Base-by-base conservation (phyloP, 2,329 filamentous ascomycete genomes). In the Pseudogymnoascus sp. region DNA sequence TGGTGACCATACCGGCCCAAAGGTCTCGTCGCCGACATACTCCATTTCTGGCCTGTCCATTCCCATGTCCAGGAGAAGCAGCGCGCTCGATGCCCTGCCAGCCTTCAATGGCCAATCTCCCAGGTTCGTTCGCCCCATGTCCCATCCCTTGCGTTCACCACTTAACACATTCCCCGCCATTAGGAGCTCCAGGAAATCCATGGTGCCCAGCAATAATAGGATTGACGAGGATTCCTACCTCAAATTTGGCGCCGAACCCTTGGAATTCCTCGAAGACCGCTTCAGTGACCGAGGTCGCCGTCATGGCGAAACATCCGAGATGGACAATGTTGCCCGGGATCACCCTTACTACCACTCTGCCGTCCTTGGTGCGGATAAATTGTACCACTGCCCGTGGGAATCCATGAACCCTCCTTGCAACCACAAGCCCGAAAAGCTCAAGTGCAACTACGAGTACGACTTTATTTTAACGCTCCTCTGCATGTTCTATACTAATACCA, bases 371-470 rank as follows among this genome's bases (percentile, higher is more conserved):
- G 74, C 80, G 35, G 90, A 96, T 75, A 92, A 91, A 72, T 84
- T 95, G 63, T 97, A 94, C 78, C 91, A 96, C 78, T 97, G 93
- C 81, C 93, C 93, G 5, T 94, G 88, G 81, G 86, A 89, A 75
- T 86, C 88, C 74, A 87, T 85, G 68, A 81, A 86, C 64, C 63
- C 77, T 33, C 79, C 74, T 71, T 97, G 93, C 83, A 89, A 84
- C 75, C 93, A 97, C 85, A 89, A 90, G 78, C 86, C 92, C 40
- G 94, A 95, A 72, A 94, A 95, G 79, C 89, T 97, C 69, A 97
- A 97, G 84, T 97, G 93, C 86, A 96, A 96, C 78, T 97, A 97
- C 74, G 92, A 97, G 92, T 96, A 87, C 84, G 90, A 48, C 37
- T 58, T 64, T 15, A 35, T 39, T 18, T 45, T 60, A 37, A 27